phyloP scores from a whole-genome alignment of 352 stramenopile genomes.

The Blastocystis sp. region DNA sequence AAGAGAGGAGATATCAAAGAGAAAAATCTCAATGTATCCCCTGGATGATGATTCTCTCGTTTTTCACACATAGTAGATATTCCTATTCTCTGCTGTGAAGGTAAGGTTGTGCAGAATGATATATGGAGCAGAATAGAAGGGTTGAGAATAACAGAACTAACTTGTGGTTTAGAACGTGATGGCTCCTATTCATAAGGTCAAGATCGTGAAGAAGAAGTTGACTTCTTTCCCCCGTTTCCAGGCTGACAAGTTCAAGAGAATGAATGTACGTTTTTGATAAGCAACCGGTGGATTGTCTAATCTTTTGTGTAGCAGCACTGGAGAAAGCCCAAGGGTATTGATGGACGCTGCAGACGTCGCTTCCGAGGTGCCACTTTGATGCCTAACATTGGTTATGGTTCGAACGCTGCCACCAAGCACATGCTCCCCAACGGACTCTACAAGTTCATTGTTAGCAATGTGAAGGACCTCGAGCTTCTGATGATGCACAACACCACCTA shows the following conservation, averaged over 20 bases:
- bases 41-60: background rate
- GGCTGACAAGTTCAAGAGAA: constrained; percentile 64
- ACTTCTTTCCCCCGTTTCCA: constrained; percentile 58
- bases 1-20: background rate
- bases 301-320: constrained; percentile 68
- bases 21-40: background rate
- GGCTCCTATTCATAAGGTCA: constrained; percentile 54
- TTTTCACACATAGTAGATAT: constrained; percentile 59
- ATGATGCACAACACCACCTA: constrained; percentile 94
- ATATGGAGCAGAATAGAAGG: background rate
- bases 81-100: constrained; percentile 24
- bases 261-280: constrained; percentile 53
- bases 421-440: constrained; percentile 95
- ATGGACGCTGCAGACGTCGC: constrained; percentile 91
- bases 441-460: constrained; percentile 95
- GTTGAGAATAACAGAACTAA: background rate
- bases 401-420: constrained; percentile 94
- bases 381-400: constrained; percentile 97
- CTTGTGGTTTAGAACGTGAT: constrained; percentile 32
- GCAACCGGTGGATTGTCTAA: background rate
- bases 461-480: constrained; percentile 91
- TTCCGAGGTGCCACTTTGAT: constrained; percentile 97
- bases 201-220: constrained; percentile 62
- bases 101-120: background rate
- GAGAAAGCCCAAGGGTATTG: constrained; percentile 98